Evolutionary conservation across 2,329 filamentous ascomycete genomes (phyloP).

Genomic region (Aureobasidium leucospermi): DNA sequence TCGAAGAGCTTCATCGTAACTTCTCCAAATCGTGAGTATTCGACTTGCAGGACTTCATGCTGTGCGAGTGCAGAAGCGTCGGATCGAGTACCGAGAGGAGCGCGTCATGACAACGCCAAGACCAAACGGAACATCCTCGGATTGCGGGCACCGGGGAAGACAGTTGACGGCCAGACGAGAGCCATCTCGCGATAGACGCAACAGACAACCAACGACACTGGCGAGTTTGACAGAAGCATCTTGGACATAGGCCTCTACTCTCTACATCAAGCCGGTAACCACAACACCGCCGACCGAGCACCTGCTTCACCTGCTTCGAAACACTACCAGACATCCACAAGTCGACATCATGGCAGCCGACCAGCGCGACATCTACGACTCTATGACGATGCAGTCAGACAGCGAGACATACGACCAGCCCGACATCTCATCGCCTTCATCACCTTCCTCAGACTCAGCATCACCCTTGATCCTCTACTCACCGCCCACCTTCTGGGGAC

Average conservation of each 20-base stretch:
- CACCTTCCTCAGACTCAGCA: slow-evolving; percentile 54
- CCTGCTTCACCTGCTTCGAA: not conserved
- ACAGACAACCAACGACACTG: not conserved
- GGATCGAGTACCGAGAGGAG: not conserved
- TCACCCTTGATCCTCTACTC: slow-evolving; percentile 76
- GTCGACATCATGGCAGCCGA: slow-evolving; percentile 41
- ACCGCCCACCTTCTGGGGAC: slow-evolving; percentile 77
- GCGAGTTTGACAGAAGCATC: not conserved
- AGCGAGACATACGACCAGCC: slow-evolving; percentile 70
- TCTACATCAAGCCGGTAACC: not conserved
- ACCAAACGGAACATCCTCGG: not conserved
- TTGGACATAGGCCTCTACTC: not conserved
- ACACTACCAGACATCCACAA: not conserved
- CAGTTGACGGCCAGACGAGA: not conserved
- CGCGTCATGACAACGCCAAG: not conserved
- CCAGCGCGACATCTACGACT: slow-evolving; percentile 57
- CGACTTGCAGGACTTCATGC: too few species aligned
- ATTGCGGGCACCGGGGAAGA: not conserved
- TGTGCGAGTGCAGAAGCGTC: too few species aligned
- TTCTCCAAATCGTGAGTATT: not conserved
- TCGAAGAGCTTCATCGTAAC: not conserved
- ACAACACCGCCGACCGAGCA: not conserved
- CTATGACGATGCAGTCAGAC: slow-evolving; percentile 72
- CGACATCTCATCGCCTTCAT: slow-evolving; percentile 52
- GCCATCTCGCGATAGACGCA: not conserved